Evolutionary conservation across 2,329 filamentous ascomycete genomes (phyloP), one percentile per base, ranked within the genome.

Genomic region (Calonectria henricotiae): DNA sequence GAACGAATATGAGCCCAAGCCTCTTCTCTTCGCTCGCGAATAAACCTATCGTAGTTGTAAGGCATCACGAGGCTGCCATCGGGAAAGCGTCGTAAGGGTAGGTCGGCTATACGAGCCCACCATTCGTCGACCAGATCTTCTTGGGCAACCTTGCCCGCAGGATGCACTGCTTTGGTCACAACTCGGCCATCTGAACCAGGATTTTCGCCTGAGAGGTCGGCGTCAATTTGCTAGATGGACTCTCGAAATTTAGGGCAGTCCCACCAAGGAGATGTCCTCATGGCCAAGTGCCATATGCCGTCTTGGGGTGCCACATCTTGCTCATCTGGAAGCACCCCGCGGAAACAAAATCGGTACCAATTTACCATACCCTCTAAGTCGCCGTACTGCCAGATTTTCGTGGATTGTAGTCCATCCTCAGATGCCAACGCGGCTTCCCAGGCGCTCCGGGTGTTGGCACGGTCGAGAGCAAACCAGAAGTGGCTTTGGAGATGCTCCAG

Each of bases 271-370:
- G 76, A 79, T 8, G 71, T 74, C 20, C 71, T 39, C 7, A 80
- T 67, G 1, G 73, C 46, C 3, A 47, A 37, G 13, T 64, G 65
- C 79, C 78, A 80, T 17, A 77, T 62, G 30, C 79, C 76, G 25
- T 79, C 51, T 41, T 76, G 74, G 15, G 73, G 76, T 20, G 73
- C 67, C 9, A 71, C 37, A 35, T 72, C 69, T n/a, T 75, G 69
- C 11, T 25, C 4, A 6, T 73, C 55, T 25, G 64, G 69, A 27
- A 67, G 70, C 9, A 71, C 51, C 15, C 51, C 63, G 39, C 71
- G 61, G 58, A 77, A 61, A 62, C 74, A 76, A 44, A 75, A 70
- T 65, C 79, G 78, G 71, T 78, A 80, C 78, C 76, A 80, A 67
- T 69, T 62, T 46, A 80, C 71, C 76, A 78, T 78, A 46, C 76